phyloP scores from a whole-genome alignment of 148 eudicot species.

The Camellia granthamiana region DNA sequence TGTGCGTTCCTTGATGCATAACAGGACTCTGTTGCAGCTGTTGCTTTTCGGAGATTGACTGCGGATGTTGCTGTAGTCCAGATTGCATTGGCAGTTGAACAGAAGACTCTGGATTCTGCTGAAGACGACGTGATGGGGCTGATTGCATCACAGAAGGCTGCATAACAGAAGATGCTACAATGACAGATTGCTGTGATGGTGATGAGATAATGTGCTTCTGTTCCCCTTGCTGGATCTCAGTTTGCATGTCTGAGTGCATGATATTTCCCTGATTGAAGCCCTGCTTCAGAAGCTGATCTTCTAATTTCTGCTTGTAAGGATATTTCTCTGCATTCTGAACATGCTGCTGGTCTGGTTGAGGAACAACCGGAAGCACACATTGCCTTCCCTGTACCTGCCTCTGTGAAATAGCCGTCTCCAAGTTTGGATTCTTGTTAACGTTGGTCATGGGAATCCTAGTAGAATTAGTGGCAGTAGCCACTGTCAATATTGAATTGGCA shows the following conservation, averaged over 20 bases:
- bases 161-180: conserved; percentile 21
- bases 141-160: conserved; percentile 67
- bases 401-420: conserved; percentile 23
- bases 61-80: conserved; percentile 55
- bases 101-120: conserved; percentile 55
- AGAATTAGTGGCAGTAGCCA: conserved; percentile 43
- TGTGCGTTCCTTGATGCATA: conserved; percentile 47
- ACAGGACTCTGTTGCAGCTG: conserved; percentile 45
- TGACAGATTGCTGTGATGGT: conserved; percentile 54
- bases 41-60: conserved; percentile 35
- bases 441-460: conserved; percentile 50
- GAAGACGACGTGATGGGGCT: conserved; percentile 45
- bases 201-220: too few species aligned
- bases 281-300: conserved; percentile 48
- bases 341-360: conserved; percentile 47
- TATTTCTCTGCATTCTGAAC: conserved; percentile 36
- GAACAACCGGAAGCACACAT: conserved; percentile 33
- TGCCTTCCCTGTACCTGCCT: conserved; percentile 67
- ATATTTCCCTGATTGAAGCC: conserved; percentile 48
- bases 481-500: conserved; percentile 46
- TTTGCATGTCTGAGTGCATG: conserved; percentile 43
- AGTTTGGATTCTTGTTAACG: conserved; percentile 44
- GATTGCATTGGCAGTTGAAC: conserved; percentile 53
- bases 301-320: too few species aligned
- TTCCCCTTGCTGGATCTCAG: conserved; percentile 20